These are phyloP conservation scores for Ophiostoma ips DNA, from an alignment of 2,329 filamentous ascomycete genomes.

Conservation along the genomic window DNA sequence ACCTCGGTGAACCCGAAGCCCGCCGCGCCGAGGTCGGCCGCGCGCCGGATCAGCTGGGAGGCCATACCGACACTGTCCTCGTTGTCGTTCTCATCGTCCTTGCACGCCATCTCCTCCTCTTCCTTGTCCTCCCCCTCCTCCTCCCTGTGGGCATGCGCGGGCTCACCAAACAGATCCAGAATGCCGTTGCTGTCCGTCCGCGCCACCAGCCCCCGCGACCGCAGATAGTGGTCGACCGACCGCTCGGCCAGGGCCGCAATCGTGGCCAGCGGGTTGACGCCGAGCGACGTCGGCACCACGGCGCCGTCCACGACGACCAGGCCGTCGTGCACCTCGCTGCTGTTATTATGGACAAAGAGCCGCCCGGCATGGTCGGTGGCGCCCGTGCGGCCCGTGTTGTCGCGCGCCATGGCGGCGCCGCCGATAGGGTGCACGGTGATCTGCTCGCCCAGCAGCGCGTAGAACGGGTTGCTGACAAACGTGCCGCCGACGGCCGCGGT, in stretches of 20 bases:
- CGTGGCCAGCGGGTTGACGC: conserved; percentile 55
- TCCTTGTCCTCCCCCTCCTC: conserved; percentile 18
- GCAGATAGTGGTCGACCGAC: conserved; percentile 37
- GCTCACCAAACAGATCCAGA: conserved; percentile 41
- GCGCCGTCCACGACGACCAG: conserved; percentile 49
- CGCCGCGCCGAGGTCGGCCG: conserved; percentile 28
- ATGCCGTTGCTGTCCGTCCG: conserved; percentile 31
- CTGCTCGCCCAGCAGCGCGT: conserved; percentile 39
- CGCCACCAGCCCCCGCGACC: conserved; percentile 28
- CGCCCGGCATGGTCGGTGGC: conserved; percentile 49
- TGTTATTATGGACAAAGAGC: conserved; percentile 38
- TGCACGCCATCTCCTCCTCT: no score
- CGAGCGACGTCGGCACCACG: conserved; percentile 46
- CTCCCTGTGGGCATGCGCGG: conserved; percentile 21
- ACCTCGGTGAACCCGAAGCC: conserved; percentile 50
- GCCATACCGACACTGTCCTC: conserved; percentile 22
- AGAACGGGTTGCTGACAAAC: conserved; percentile 44
- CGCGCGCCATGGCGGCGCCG: conserved; percentile 47
- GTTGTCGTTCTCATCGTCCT: conserved; percentile 18
- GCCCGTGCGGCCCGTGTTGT: conserved; percentile 41
- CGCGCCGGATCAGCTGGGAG: conserved; percentile 26
- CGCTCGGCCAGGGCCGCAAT: conserved; percentile 56
- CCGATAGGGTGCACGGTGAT: conserved; percentile 55
- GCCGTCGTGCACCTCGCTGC: conserved; percentile 37
- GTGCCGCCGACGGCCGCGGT: conserved; percentile 46